phyloP scores from a whole-genome alignment of 192 early-diverging fungal species.

The Linnemannia schmuckeri region DNA sequence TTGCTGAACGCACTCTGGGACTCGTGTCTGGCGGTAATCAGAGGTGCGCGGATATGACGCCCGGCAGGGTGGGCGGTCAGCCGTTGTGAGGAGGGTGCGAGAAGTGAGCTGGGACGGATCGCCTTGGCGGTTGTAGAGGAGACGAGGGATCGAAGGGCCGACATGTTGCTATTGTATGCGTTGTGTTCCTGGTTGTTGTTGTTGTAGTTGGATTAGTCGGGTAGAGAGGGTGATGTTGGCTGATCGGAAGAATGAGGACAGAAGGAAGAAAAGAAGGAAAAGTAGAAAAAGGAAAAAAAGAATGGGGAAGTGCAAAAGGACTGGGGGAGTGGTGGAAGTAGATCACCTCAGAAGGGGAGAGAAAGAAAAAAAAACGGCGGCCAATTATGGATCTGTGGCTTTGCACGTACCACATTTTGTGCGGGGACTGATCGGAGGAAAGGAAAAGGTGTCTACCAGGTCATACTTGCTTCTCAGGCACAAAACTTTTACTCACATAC shows the following conservation, averaged over 20 bases:
- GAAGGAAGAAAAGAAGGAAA: background rate
- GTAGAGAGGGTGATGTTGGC: background rate
- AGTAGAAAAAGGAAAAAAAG: background rate
- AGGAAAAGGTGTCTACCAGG: background rate
- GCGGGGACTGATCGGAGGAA: background rate
- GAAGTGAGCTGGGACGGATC: constrained; percentile 30
- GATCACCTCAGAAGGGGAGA: background rate
- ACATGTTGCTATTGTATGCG: constrained; percentile 15
- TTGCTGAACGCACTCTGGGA: constrained; percentile 56
- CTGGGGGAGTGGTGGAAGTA: background rate
- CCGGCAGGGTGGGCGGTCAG: constrained; percentile 34
- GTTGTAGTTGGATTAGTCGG: background rate
- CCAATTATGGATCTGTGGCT: constrained; percentile 1
- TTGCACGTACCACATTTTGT: background rate
- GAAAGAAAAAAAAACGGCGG: background rate
- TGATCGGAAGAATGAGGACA: background rate
- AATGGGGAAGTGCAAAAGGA: background rate
- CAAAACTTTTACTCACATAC: background rate
- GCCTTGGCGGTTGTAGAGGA: constrained; percentile 38
- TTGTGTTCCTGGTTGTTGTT: background rate
- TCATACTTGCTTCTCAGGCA: background rate
- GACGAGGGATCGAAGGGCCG: constrained; percentile 51
- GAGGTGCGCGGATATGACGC: constrained; percentile 37
- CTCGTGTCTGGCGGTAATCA: constrained; percentile 45
- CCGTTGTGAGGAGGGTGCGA: constrained; percentile 40